These are phyloP conservation scores for Zelopaecilomyces penicillatus DNA, from an alignment of 2,329 filamentous ascomycete genomes.

Conservation along the genomic window DNA sequence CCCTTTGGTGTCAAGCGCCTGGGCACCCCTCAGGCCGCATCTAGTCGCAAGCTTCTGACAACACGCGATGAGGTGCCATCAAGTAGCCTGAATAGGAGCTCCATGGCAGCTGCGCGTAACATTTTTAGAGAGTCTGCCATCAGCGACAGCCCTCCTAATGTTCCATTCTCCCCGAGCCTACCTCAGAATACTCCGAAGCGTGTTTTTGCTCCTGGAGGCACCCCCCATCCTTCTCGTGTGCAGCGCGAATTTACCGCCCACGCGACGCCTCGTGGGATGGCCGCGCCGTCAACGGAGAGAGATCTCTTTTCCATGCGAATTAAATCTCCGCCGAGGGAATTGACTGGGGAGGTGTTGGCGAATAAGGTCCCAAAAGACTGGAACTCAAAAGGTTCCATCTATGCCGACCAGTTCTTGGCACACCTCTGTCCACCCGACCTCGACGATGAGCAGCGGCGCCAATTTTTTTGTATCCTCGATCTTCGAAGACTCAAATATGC, in stretches of 20 bases:
- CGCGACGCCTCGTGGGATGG: conserved; percentile 40
- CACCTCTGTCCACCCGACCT: conserved; percentile 50
- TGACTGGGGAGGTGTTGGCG: conserved; percentile 46
- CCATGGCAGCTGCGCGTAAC: conserved; percentile 29
- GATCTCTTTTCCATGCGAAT: conserved; percentile 53
- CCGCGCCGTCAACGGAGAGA: conserved; percentile 38
- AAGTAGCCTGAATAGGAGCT: conserved; percentile 27
- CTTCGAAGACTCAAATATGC: conserved; percentile 53
- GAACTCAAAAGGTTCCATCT: conserved; percentile 45
- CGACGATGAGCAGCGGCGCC: conserved; percentile 50
- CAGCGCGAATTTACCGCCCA: conserved; percentile 39
- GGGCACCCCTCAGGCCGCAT: conserved; percentile 29
- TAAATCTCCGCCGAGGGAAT: conserved; percentile 45
- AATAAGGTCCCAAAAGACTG: conserved; percentile 46
- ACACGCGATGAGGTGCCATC: conserved; percentile 28
- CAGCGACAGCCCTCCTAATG: conserved; percentile 22
- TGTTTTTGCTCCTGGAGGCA: conserved; percentile 37
- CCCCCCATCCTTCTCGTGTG: conserved; percentile 34
- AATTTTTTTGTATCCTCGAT: conserved; percentile 57
- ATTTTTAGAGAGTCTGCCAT: conserved; percentile 34
- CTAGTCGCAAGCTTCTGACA: conserved; percentile 26
- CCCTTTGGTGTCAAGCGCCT: conserved; percentile 27
- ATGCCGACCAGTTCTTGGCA: conserved; percentile 50
- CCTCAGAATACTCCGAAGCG: conserved; percentile 38
- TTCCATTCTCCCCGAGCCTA: conserved; percentile 37